Evolutionary conservation across 1,284 basidiomycete genomes (phyloP).

Genomic region (Fomitopsis betulina): DNA sequence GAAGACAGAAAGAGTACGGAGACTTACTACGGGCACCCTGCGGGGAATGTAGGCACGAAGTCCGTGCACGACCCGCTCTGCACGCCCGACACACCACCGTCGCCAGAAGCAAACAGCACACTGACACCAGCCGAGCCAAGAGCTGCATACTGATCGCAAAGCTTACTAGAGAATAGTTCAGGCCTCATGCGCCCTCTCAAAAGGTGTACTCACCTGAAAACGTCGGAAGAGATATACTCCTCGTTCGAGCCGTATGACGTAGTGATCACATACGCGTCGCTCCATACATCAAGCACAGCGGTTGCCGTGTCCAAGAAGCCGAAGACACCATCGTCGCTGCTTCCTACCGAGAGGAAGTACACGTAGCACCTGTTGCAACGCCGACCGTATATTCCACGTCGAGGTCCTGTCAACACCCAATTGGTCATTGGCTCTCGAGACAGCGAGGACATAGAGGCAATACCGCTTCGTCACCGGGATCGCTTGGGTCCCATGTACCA

Average conservation of each 20-base stretch:
- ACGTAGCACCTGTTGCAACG: too few relatives aligned
- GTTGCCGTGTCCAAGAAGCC: too few relatives aligned
- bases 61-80: constrained; percentile 39
- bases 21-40: constrained; percentile 49
- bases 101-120: constrained; percentile 59
- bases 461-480: constrained; percentile 18
- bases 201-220: too few relatives aligned
- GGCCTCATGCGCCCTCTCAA: too few relatives aligned
- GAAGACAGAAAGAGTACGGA: neutral
- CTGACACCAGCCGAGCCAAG: neutral
- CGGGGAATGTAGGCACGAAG: constrained; percentile 72
- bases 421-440: neutral
- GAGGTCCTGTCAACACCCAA: constrained; percentile 32
- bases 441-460: constrained; percentile 2
- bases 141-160: neutral
- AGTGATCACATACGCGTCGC: too few relatives aligned
- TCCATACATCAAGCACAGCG: too few relatives aligned
- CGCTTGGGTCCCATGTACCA: constrained; percentile 37
- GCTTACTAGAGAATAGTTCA: too few relatives aligned
- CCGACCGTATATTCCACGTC: constrained; percentile 63
- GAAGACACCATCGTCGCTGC: too few relatives aligned
- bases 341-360: too few relatives aligned
- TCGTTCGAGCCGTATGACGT: too few relatives aligned
- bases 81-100: constrained; percentile 53
- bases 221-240: too few relatives aligned